Base-by-base conservation (phyloP, 2,329 filamentous ascomycete species). In the Metarhizium sp. region DNA sequence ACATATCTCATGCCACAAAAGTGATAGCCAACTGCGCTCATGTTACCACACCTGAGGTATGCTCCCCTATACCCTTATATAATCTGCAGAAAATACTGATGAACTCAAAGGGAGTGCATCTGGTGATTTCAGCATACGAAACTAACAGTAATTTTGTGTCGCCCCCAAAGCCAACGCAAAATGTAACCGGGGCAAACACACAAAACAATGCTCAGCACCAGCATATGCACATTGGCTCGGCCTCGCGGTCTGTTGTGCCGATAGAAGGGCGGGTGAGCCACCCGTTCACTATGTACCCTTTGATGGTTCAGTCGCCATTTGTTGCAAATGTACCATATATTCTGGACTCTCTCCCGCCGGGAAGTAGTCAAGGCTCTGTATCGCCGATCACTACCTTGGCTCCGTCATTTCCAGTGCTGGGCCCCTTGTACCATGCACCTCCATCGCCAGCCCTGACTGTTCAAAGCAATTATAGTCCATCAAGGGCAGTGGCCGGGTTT, bases 1-100 rank as follows among this genome's bases (percentile, higher is more conserved):
- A 83, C 57, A 68, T 73, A 25, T 70, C 73, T 2, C 65, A 73
- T 52, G 76, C 77, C 10, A 49, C 72, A 16, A 62, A 62, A 4
- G 75, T 76, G 5, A 67, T 75, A 3, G 63, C 69, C 7, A 69
- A 68, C 55, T 71, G 74, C 48, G 61, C 60, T 16, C 58, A 59
- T 25, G 57, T 60, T 6, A 50, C 62, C 4, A 61, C 59, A 10
- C 45, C 59, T 0, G 62, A 69, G 54, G 69, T 70, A 57, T 61
- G 57, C 1, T 32, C 14, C 18, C 13, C 6, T 4, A 34, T 40
- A 30, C 32, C 43, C 3, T 18, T 25, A 6, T n/a, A 3, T 29
- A 2, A n/a, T 8, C 25, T 6, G 14, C 3, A 6, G 32, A 50
- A 43, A 4, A 36, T 51, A 14, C 32, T 51, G 20, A 38, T 4